Evolutionary conservation across 495 filamentous ascomycete species (phyloP).

Genomic region (Podospora bellae-mahoneyi): DNA sequence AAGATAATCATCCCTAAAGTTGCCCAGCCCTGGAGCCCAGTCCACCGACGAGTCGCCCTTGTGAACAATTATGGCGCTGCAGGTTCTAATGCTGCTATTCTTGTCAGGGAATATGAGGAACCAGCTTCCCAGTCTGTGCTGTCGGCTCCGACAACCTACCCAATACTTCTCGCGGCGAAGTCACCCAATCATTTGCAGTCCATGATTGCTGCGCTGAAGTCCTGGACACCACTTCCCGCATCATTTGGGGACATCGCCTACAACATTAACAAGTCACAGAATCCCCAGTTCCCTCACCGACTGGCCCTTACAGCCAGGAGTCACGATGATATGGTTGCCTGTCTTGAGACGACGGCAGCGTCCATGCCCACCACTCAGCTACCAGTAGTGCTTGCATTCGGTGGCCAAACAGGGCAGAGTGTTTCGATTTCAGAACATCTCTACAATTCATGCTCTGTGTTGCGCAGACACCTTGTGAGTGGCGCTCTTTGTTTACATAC

Average conservation of each 20-base stretch:
- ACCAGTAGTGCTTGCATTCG: conserved; percentile 46
- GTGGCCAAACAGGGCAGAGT: conserved; percentile 43
- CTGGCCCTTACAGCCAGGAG: not conserved
- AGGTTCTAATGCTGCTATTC: conserved; percentile 47
- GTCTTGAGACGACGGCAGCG: not conserved
- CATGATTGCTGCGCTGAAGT: not conserved
- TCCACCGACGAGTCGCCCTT: conserved; percentile 41
- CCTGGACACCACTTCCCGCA: not conserved
- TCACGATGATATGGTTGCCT: not conserved
- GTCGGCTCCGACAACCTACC: conserved; percentile 14
- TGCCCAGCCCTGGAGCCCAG: conserved; percentile 30
- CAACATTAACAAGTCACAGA: not conserved
- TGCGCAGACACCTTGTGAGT: conserved; percentile 22
- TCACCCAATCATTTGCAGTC: not conserved
- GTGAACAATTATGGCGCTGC: conserved; percentile 56
- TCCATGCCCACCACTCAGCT: conserved; percentile 10
- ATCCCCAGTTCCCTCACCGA: not conserved
- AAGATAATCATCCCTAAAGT: conserved; percentile 27
- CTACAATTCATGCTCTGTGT: conserved; percentile 29
- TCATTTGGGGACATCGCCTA: not conserved
- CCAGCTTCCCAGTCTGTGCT: not conserved
- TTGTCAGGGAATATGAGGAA: conserved; percentile 18
- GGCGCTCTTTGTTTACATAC: no score
- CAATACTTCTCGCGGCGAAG: not conserved
- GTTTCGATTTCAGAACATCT: conserved; percentile 37